Evolutionary conservation across 257 asterid genomes (phyloP), one percentile per base, ranked within the genome.

Genomic region (Echites panduratus): DNA sequence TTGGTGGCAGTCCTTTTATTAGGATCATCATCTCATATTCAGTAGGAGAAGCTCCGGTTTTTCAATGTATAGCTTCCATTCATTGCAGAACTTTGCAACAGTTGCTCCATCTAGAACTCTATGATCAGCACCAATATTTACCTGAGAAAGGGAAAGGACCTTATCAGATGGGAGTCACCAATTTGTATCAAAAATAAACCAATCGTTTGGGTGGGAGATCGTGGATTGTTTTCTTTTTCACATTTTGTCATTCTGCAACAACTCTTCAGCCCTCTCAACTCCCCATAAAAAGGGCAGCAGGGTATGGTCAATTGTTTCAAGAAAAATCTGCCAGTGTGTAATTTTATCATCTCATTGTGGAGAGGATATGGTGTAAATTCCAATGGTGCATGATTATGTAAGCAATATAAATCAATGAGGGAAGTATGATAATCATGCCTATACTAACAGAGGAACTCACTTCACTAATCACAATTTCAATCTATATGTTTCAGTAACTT

Each of bases 51-150:
- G 96, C 84, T 93, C 96, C 9, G 97, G 98, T 68, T 91, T 91
- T 79, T 93, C 97, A 13, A 89, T 68, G 70, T 82, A 83, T 14
- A 76, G 84, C 85, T 93, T 91, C 98, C 98, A 93, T 73, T 89
- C 90, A 43, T 91, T 93, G 87, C 97, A 91, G 89, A 93, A 93
- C 71, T 71, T 85, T 17, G 98, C 98, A 8, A 93, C 98, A 0
- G 96, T 86, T 22, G 98, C 98, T 27, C 98, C 98, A 59, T 91
- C 98, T 29, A 93, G 85, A 69, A 93, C 96, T 84, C 98, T 84
- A 65, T 91, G 97, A 84, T 93, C 98, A 11, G 98, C 86, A 3
- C 96, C 97, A 22, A 93, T 77, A 71, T 88, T 93, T 68, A 91
- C 82, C 98, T 93, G 96, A 80, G 54, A 74, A n/a, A 45, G 14